A percentile compares a stretch with the other conserved stretches of the same genome.
These are phyloP conservation scores for Sisymbrium altissimum DNA, from an alignment of 345 rosid genomes.

Conservation along the genomic window DNA sequence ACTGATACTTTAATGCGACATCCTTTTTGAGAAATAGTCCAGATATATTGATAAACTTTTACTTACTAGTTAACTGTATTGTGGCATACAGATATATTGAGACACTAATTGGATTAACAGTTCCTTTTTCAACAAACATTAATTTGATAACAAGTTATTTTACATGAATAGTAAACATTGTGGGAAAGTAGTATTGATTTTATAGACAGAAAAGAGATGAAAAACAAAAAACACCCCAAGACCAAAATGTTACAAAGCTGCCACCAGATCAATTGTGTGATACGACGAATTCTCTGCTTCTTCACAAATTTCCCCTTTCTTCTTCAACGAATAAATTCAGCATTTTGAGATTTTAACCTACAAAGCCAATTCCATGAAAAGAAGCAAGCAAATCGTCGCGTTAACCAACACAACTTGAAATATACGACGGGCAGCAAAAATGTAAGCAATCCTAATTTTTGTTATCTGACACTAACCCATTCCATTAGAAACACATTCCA, in stretches of 20 bases:
- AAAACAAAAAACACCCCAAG: constrained; percentile 11
- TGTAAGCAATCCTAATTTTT: not conserved
- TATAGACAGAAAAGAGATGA: constrained; percentile 19
- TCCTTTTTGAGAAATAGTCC: not conserved
- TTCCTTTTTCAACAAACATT: not conserved
- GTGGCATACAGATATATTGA: not conserved
- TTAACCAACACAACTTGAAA: not conserved
- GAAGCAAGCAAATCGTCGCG: not conserved
- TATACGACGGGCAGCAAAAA: not conserved
- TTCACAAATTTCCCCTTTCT: constrained; percentile 17
- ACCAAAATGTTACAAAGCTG: constrained; percentile 29
- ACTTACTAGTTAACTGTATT: not conserved
- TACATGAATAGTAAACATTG: constrained; percentile 18
- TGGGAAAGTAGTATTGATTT: not conserved
- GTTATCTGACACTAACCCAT: not conserved
- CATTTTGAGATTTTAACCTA: constrained; percentile 24
- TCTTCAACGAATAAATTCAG: constrained; percentile 29
- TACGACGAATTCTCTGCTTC: constrained; percentile 14
- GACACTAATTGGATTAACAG: not conserved
- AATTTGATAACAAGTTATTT: constrained; percentile 9
- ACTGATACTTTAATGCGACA: not conserved
- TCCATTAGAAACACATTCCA: not conserved
- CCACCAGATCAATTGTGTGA: constrained; percentile 14
- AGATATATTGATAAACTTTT: not conserved
- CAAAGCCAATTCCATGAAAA: constrained; percentile 4